These are phyloP conservation scores for Purpureocillium takamizusanense DNA, from an alignment of 2,329 filamentous ascomycete species.

Conservation along the genomic window DNA sequence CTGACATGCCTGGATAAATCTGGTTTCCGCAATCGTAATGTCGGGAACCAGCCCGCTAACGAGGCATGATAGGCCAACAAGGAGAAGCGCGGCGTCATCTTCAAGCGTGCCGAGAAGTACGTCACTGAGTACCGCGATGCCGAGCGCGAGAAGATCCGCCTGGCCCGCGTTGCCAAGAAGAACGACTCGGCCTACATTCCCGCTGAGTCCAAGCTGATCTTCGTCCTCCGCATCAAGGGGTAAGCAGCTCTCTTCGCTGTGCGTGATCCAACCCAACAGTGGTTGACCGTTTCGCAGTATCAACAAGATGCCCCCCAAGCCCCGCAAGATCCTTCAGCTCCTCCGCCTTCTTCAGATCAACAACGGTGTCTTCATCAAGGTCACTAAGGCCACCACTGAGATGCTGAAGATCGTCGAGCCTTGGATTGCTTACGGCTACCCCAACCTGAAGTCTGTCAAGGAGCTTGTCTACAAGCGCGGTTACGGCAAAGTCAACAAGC, in stretches of 20 bases:
- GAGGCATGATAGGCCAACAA: constrained; percentile 70
- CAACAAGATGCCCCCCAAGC: constrained; percentile 99
- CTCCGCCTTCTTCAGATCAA: constrained; percentile 99
- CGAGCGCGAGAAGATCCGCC: constrained; percentile 97
- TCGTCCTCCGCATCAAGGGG: constrained; percentile 98
- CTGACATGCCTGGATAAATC: constrained; percentile 51
- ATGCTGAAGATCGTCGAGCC: constrained; percentile 99
- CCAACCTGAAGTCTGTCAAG: constrained; percentile 97
- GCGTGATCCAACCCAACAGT: neutral
- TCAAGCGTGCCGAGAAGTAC: constrained; percentile 99
- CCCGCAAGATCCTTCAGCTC: constrained; percentile 98
- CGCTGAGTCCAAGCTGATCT: constrained; percentile 92
- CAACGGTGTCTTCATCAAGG: constrained; percentile 96
- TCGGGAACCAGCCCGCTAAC: constrained; percentile 23
- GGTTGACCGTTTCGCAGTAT: constrained; percentile 52
- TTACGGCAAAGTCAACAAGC: constrained; percentile 98
- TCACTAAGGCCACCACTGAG: constrained; percentile 96
- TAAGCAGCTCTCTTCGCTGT: constrained; percentile 27
- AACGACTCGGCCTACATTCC: constrained; percentile 90
- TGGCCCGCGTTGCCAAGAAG: constrained; percentile 81
- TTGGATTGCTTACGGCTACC: constrained; percentile 98
- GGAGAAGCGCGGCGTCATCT: constrained; percentile 97
- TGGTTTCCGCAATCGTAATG: constrained; percentile 8
- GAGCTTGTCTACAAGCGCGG: constrained; percentile 99
- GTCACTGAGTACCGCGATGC: constrained; percentile 98